phyloP scores from a whole-genome alignment of 2,329 filamentous ascomycete species.

The Neodidymelliopsis sp. region DNA sequence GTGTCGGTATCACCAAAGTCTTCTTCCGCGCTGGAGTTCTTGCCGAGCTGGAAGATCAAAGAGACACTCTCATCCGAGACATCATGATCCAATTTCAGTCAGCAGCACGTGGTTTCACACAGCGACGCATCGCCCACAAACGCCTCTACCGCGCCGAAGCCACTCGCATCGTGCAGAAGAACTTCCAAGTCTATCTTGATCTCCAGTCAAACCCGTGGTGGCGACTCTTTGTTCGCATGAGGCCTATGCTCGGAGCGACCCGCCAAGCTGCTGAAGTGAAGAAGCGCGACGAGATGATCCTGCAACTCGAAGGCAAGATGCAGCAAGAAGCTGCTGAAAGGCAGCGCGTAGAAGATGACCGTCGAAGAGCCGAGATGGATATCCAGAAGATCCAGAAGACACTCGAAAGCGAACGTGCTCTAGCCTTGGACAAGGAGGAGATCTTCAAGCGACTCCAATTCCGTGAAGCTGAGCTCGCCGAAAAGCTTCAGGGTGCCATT shows the following conservation, averaged over 20 bases:
- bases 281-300: constrained; percentile 92
- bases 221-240: constrained; percentile 94
- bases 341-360: constrained; percentile 86
- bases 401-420: constrained; percentile 91
- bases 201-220: constrained; percentile 96
- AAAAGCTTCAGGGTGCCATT: constrained; percentile 90
- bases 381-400: constrained; percentile 91
- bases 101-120: constrained; percentile 85
- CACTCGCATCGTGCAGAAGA: constrained; percentile 91
- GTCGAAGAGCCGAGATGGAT: constrained; percentile 84
- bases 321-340: constrained; percentile 76
- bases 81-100: constrained; percentile 96
- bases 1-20: constrained; percentile 94
- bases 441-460: constrained; percentile 96
- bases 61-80: constrained; percentile 88
- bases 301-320: constrained; percentile 84
- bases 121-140: constrained; percentile 89
- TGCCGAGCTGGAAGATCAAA: constrained; percentile 94
- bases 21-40: constrained; percentile 97
- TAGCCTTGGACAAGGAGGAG: constrained; percentile 97
- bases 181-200: constrained; percentile 90
- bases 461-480: constrained; percentile 89
- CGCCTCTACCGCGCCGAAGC: constrained; percentile 93
- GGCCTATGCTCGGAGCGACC: constrained; percentile 89
- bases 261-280: constrained; percentile 93